Evolutionary conservation across 2,329 filamentous ascomycete species (phyloP), one percentile per base, ranked within the genome.

Genomic region (Paraconiothyrium brasiliense): DNA sequence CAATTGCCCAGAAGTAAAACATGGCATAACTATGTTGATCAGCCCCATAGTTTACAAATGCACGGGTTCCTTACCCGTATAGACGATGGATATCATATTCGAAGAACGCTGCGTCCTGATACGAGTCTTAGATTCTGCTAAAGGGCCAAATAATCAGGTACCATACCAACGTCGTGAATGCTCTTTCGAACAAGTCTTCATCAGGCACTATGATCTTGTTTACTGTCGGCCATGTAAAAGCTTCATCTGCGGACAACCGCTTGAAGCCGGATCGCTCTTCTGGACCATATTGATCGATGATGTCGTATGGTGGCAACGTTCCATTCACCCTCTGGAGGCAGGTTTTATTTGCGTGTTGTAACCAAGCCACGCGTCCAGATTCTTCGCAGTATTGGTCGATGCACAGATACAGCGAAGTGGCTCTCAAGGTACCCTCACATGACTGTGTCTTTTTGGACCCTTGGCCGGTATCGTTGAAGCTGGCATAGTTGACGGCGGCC

Each of bases 1-100:
- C 70, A 14, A 67, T 24, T 13, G 66, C 59, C 75, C 75, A 76
- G 47, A 77, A 77, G 58, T 70, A 76, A 60, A 69, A 74, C 70
- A 77, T 73, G 24, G 64, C 70, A 64, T 67, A 69, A 0, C 73
- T 74, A 22, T 22, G n/a, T 39, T 11, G 47, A 27, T 50, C 39
- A 39, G 54, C 8, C 41, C 2, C 9, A 57, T 34, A 20, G 20
- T 41, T 24, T 10, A 52, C 3, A 5, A 30, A 35, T 6, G 48
- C 1, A 35, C 43, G 49, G 20, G 37, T n/a, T 22, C 4, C 20
- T 5, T 55, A 76, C 66, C 73, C 75, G 54, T 76, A 77, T 27
- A 66, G 34, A 11, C 68, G 67, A 60, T 76, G 74, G n/a, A 76
- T 65, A 14, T 72, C 67, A 43, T 71, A 71, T 51, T 72, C 71